Percentiles rank a stretch among this genome's conserved stretches.
Conservation (phyloP, 352 stramenopile species). For the Globisporangium cystogenes region DNA sequence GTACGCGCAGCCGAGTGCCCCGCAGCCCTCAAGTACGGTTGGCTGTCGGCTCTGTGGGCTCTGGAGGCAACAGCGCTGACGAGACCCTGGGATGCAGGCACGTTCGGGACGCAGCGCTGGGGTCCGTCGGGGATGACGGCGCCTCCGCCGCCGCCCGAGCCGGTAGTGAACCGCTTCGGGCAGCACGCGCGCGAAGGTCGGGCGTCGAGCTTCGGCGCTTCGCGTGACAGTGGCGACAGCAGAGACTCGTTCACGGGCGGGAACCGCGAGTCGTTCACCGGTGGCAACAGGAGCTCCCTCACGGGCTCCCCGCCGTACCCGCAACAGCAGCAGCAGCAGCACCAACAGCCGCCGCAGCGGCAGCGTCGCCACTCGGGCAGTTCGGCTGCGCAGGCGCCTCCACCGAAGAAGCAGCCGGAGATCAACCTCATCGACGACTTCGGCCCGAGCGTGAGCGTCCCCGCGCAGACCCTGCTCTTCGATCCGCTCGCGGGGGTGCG, state of each 20-base stretch:
- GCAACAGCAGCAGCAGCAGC: slow-evolving; percentile 15
- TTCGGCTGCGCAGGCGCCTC: not conserved
- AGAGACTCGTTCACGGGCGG: slow-evolving; percentile 1
- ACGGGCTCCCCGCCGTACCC: slow-evolving; percentile 13
- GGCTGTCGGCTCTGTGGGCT: not conserved
- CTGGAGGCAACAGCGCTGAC: too few relatives aligned
- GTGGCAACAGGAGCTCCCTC: slow-evolving; percentile 2
- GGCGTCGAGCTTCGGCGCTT: slow-evolving; percentile 10
- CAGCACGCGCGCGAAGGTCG: slow-evolving; percentile 6
- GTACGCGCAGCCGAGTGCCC: slow-evolving; percentile 33
- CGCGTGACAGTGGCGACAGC: slow-evolving; percentile 6
- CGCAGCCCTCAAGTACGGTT: slow-evolving; percentile 1
- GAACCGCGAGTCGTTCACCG: not conserved
- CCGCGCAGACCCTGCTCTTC: slow-evolving; percentile 66
- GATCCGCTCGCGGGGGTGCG: slow-evolving; percentile 62
- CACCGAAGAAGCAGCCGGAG: slow-evolving; percentile 38
- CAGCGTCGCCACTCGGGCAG: not conserved
- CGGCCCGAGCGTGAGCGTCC: slow-evolving; percentile 46
- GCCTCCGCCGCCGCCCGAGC: slow-evolving; percentile 16
- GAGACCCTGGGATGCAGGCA: slow-evolving; percentile 14
- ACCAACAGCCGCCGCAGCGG: not conserved
- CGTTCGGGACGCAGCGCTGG: slow-evolving; percentile 66
- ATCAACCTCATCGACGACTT: slow-evolving; percentile 82
- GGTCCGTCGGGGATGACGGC: slow-evolving; percentile 43
- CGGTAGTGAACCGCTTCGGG: slow-evolving; percentile 9